Evolutionary conservation across 768 basidiomycete genomes (phyloP), one percentile per base, ranked within the genome.

Genomic region (Podaxis pistillaris): DNA sequence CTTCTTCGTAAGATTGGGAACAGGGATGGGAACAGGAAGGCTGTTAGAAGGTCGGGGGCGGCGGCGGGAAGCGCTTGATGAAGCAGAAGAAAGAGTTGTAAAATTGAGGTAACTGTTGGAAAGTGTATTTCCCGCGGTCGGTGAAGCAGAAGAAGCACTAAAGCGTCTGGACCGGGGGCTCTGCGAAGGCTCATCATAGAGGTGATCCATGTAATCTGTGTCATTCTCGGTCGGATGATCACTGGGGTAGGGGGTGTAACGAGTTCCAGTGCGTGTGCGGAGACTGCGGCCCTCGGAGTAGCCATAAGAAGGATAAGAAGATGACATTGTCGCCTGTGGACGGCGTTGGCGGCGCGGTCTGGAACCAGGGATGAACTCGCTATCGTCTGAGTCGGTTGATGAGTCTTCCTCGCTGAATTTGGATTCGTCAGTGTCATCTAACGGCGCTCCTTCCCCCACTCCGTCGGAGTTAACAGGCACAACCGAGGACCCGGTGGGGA

Each of bases 1-100:
- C 66, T 88, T 88, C 74, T 89, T 89, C 12, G 82, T 89, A 46
- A 89, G 79, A 70, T 88, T 84, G 0, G 87, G 87, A 3, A 89
- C 81, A 33, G 87, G 87, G 9, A 88, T 74, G 47, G 87, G 88
- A 17, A 85, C 72, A 26, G 82, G 83, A 4, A 85, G 70, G 28
- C 74, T 76, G 5, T 68, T 63, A 2, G 69, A 50, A 28, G 73
- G 70, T 36, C 81, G 75, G 13, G 57, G 62, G 33, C 64, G 53
- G 28, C 54, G 51, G 36, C 47, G 44, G 5, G 46, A 60, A 22
- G 50, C 36, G 41, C 47, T 47, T 37, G 64, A 28, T 54, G 60
- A 5, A 57, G 61, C n/a, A 40, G 64, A 13, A 44, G 67, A 59
- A 28, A 65, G 58, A 0, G 63, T 63, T 7, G 57, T 47, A 44